Percentiles rank a stretch among this genome's conserved stretches.
Conservation (phyloP, 2,329 filamentous ascomycete species). For the Diaporthe sp. region DNA sequence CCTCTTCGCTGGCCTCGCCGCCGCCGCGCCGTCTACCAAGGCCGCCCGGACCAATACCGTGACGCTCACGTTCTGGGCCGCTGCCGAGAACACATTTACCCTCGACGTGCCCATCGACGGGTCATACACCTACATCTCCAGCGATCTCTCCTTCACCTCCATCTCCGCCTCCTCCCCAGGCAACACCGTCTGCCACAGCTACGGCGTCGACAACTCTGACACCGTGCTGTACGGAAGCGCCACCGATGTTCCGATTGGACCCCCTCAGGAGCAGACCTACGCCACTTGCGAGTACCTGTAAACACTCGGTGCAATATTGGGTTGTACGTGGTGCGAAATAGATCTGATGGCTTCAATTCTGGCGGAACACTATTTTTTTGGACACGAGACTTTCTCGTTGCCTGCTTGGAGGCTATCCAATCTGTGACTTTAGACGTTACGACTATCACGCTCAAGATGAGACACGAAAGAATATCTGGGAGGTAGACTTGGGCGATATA, state of each 20-base stretch:
- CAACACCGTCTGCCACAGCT: constrained; percentile 39
- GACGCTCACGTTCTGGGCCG: constrained; percentile 41
- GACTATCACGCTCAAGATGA: background rate
- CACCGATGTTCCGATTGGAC: constrained; percentile 40
- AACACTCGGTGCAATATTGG: background rate
- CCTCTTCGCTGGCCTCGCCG: constrained; percentile 42
- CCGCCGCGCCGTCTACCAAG: constrained; percentile 37
- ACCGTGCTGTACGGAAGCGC: constrained; percentile 37
- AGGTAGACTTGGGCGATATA: constrained; percentile 1
- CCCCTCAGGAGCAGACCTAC: constrained; percentile 41
- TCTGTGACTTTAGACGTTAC: constrained; percentile 17
- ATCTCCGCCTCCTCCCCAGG: constrained; percentile 36
- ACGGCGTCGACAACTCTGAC: constrained; percentile 39
- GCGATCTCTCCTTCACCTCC: constrained; percentile 41
- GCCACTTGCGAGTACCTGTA: constrained; percentile 33
- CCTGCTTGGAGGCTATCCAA: constrained; percentile 11
- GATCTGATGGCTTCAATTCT: background rate
- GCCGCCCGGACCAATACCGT: constrained; percentile 34
- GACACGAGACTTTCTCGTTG: background rate
- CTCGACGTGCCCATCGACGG: constrained; percentile 40
- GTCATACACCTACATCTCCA: constrained; percentile 20
- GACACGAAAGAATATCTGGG: background rate
- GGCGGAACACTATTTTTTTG: background rate
- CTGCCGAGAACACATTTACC: constrained; percentile 40
- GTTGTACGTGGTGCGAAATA: background rate